phyloP scores from a whole-genome alignment of 306 rosid genomes.

The Vigna nakashimae region DNA sequence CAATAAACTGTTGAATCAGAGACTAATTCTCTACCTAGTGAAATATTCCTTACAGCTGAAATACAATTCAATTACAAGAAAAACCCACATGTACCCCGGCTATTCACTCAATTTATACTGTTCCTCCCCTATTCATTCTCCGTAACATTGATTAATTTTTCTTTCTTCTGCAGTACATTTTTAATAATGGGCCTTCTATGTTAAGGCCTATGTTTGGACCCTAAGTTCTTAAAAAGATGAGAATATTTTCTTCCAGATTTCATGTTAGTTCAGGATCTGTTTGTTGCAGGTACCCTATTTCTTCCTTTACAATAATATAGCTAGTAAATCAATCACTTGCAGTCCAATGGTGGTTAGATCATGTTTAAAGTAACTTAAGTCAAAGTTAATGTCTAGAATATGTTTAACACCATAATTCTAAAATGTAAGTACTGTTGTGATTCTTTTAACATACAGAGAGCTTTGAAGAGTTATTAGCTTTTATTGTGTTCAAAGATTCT shows the following conservation, averaged over 20 bases:
- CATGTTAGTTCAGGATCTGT: background rate
- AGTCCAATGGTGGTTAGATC: background rate
- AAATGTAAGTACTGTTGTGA: constrained; percentile 1
- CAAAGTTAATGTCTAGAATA: constrained; percentile 13
- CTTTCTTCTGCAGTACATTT: too few relatives aligned
- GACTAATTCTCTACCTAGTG: too few relatives aligned
- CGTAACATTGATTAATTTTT: too few relatives aligned
- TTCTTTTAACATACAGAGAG: background rate
- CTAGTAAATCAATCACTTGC: constrained; percentile 13
- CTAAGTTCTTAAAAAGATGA: background rate
- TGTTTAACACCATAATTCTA: constrained; percentile 4
- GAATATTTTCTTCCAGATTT: background rate
- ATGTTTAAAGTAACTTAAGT: constrained; percentile 30
- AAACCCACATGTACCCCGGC: too few relatives aligned
- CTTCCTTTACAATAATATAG: constrained; percentile 12
- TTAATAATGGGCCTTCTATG: too few relatives aligned
- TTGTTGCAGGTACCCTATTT: background rate
- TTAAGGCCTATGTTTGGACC: too few relatives aligned
- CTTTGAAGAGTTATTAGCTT: constrained; percentile 1
- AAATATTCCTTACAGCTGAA: too few relatives aligned
- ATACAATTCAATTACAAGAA: too few relatives aligned
- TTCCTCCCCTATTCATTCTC: too few relatives aligned
- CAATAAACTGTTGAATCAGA: too few relatives aligned
- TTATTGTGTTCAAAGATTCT: background rate
- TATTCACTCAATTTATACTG: too few relatives aligned